Conservation (phyloP, 2,329 filamentous ascomycete genomes). For the Lachnellula hyalina region DNA sequence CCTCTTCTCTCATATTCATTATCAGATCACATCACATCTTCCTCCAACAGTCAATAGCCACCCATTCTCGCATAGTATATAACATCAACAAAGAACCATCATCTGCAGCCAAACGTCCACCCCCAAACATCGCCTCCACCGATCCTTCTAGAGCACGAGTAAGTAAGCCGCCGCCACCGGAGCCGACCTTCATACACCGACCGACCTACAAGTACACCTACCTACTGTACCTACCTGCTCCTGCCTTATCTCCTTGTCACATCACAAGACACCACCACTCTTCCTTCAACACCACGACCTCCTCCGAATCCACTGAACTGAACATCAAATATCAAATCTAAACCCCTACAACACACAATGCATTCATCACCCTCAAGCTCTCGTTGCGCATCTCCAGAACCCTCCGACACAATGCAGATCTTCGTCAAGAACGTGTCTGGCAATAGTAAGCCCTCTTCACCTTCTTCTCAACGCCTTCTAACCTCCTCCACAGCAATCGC, state of each 20-base stretch:
- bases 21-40: neutral
- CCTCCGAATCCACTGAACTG: neutral
- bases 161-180: neutral
- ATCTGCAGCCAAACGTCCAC: neutral
- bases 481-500: conserved; percentile 43
- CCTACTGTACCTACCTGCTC: neutral
- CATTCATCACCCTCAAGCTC: conserved; percentile 24
- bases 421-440: conserved; percentile 56
- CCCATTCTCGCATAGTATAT: neutral
- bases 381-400: conserved; percentile 35
- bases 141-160: neutral
- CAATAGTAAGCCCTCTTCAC: conserved; percentile 43
- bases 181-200: neutral
- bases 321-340: neutral
- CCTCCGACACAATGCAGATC: conserved; percentile 52
- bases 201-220: neutral
- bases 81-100: neutral
- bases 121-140: neutral
- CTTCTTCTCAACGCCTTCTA: conserved; percentile 19
- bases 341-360: conserved; percentile 16
- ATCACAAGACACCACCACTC: neutral
- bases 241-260: neutral
- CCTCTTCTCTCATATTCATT: neutral
- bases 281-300: neutral
- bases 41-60: neutral